phyloP scores from a whole-genome alignment of 1,284 basidiomycete genomes.

The Dichomitus squalens region DNA sequence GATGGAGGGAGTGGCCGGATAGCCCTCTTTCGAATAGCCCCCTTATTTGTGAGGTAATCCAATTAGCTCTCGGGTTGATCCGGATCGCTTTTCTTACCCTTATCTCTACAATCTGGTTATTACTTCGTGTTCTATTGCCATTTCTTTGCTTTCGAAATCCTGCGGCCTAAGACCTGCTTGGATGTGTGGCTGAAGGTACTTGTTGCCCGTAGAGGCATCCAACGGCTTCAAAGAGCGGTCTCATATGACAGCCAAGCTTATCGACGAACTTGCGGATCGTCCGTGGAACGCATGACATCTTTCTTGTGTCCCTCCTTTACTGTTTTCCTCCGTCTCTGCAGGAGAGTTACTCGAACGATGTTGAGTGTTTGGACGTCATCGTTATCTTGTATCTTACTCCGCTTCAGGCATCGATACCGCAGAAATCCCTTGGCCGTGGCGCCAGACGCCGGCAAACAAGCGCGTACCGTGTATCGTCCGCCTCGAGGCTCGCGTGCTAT shows the following conservation, averaged over 20 bases:
- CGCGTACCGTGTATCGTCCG: background rate
- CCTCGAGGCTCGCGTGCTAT: background rate
- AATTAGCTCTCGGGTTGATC: slow-evolving; percentile 7
- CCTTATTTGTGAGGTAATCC: slow-evolving; percentile 22
- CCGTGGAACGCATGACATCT: no score
- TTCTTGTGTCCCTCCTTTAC: no score
- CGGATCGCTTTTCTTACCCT: slow-evolving; percentile 7
- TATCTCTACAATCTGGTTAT: slow-evolving; percentile 7
- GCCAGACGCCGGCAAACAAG: background rate
- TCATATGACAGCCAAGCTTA: no score
- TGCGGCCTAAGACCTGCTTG: no score
- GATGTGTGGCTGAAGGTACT: no score
- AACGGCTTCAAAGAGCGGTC: no score
- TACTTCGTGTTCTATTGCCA: no score
- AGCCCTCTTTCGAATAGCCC: slow-evolving; percentile 10
- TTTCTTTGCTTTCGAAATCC: background rate
- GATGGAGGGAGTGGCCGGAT: slow-evolving; percentile 21
- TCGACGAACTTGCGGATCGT: no score
- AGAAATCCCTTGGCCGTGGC: background rate
- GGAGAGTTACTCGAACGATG: no score
- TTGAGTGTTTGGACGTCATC: no score
- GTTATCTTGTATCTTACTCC: background rate
- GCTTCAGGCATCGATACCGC: slow-evolving; percentile 2
- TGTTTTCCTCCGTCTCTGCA: no score
- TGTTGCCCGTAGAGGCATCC: no score